phyloP scores from a whole-genome alignment of 441 rosid species.

The Aquilaria agallochum region DNA sequence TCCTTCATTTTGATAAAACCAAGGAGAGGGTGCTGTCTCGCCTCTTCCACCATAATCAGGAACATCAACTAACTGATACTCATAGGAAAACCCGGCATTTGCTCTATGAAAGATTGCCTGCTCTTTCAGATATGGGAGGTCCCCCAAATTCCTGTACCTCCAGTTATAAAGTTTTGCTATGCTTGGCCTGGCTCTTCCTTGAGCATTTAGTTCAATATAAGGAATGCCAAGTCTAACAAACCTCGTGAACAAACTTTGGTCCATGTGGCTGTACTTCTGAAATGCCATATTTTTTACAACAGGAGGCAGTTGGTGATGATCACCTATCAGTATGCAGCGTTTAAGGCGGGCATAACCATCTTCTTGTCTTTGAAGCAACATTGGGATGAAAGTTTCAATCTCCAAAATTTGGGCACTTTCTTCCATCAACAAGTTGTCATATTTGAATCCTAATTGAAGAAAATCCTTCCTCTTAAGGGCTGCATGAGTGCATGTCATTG shows the following conservation, averaged over 20 bases:
- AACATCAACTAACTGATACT: slow-evolving; percentile 90
- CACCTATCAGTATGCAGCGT: slow-evolving; percentile 97
- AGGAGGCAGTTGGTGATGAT: slow-evolving; percentile 99
- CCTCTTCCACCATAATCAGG: slow-evolving; percentile 94
- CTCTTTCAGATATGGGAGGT: slow-evolving; percentile 81
- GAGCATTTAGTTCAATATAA: slow-evolving; percentile 98
- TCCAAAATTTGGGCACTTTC: slow-evolving; percentile 99
- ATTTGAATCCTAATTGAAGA: slow-evolving; percentile 96
- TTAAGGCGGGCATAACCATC: slow-evolving; percentile 98
- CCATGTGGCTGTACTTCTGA: slow-evolving; percentile 99
- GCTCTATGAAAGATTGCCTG: slow-evolving; percentile 68
- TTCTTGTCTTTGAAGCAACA: slow-evolving; percentile 98
- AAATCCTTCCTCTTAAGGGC: slow-evolving; percentile 98
- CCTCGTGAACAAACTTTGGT: slow-evolving; percentile 98
- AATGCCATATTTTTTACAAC: slow-evolving; percentile 99
- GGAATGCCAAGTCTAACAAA: slow-evolving; percentile 99
- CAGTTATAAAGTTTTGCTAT: slow-evolving; percentile 94
- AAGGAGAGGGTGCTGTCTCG: slow-evolving; percentile 94
- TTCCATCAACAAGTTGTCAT: slow-evolving; percentile 98
- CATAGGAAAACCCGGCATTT: slow-evolving; percentile 93
- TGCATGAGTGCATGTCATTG: slow-evolving; percentile 99
- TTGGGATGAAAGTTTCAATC: slow-evolving; percentile 98
- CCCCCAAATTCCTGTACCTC: slow-evolving; percentile 98
- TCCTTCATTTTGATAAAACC: slow-evolving; percentile 99
- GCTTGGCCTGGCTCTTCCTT: slow-evolving; percentile 99